Conservation (phyloP, 352 stramenopile species). For the Globisporangium carolinianum region DNA sequence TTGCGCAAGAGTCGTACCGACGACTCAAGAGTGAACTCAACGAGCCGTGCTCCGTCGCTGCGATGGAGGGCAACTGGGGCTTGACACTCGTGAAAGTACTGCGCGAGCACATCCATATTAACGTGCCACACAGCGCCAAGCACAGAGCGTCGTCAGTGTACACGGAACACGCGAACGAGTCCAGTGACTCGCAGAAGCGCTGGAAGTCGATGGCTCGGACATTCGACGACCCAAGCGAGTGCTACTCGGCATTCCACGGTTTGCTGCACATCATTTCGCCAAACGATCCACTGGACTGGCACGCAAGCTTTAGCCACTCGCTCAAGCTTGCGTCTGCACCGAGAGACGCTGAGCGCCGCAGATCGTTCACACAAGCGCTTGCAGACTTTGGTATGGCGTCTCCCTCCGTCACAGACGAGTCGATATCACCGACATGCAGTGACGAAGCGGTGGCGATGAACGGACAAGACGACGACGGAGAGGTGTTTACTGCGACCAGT, state of each 20-base stretch:
- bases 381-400: not conserved
- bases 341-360: not conserved
- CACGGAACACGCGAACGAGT: not conserved
- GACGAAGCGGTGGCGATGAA: not conserved
- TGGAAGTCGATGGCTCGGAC: not conserved
- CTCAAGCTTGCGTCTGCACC: not conserved
- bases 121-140: not conserved
- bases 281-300: conserved; percentile 10
- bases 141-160: not conserved
- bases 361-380: not conserved
- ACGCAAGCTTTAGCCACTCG: conserved; percentile 6
- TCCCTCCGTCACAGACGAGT: not conserved
- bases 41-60: not conserved
- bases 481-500: no score
- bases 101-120: not conserved
- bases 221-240: conserved; percentile 6
- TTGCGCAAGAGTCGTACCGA: conserved; percentile 4
- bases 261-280: conserved; percentile 10
- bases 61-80: conserved; percentile 7
- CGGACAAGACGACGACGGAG: no score
- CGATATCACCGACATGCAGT: not conserved
- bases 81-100: not conserved
- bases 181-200: not conserved
- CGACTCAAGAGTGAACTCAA: conserved; percentile 5
- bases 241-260: conserved; percentile 7